phyloP scores from a whole-genome alignment of 805 yeast genomes.

The Kodamaea jinghongensis region DNA sequence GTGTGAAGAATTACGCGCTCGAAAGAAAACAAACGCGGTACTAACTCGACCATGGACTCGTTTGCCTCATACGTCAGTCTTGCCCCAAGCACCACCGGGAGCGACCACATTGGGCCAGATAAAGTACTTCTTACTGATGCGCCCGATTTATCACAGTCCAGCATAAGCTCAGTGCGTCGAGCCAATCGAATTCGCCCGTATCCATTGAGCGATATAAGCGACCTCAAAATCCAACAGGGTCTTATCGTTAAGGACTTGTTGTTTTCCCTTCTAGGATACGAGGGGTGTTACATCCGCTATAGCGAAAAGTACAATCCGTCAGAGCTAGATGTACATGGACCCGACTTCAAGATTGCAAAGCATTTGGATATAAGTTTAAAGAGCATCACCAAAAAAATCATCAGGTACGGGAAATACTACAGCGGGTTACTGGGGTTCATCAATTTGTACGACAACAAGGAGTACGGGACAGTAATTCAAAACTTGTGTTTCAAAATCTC shows the following conservation, averaged over 20 bases:
- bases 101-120: constrained; percentile 10
- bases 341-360: constrained; percentile 71
- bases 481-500: constrained; percentile 60
- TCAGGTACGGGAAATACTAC: constrained; percentile 62
- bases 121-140: constrained; percentile 16
- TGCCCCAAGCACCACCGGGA: constrained; percentile 6
- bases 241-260: constrained; percentile 68
- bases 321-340: constrained; percentile 51
- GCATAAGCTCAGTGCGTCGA: constrained; percentile 10
- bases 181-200: constrained; percentile 33
- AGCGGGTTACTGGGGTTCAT: constrained; percentile 57
- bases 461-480: constrained; percentile 72
- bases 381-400: constrained; percentile 61
- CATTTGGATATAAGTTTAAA: constrained; percentile 72
- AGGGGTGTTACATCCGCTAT: constrained; percentile 75
- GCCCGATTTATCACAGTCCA: constrained; percentile 16
- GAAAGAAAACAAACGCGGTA: no score
- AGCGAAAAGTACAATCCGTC: constrained; percentile 57
- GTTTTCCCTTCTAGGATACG: constrained; percentile 65
- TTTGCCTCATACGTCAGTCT: constrained; percentile 6
- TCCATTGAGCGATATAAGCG: constrained; percentile 47
- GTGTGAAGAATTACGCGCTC: no score
- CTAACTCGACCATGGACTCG: constrained; percentile 6
- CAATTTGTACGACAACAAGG: constrained; percentile 52
- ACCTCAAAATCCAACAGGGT: constrained; percentile 63